Base-by-base conservation (phyloP, 1,284 basidiomycete species). In the Malassezia dermatis region DNA sequence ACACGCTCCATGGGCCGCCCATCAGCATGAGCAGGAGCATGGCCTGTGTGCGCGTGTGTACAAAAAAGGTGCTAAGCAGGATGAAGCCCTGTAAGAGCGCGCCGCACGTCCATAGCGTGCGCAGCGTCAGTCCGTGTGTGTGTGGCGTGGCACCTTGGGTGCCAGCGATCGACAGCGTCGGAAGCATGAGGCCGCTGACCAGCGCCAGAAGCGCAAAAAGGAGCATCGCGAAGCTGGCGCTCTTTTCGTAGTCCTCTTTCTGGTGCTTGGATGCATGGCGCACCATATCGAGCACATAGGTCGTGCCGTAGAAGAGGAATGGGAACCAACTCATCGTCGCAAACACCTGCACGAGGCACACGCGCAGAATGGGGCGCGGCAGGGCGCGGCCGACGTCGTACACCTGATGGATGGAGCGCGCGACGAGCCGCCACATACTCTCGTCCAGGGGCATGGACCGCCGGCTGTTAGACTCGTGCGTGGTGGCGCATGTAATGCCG, bases 231-330 rank as follows among this genome's bases (percentile, higher is more conserved):
- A 69, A 62, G 28, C 67, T 69, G 8, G 69, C 71, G 2, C 55
- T 42, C 44, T 72, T 58, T 0, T 64, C 65, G 40, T 65, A 65
- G 19, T 55, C 28, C 31, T 69, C 68, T 30, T 55, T 43, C 31
- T 81, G 77, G 44, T 82, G 80, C 46, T 88, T 80, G 19, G 83
- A 81, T 39, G 80, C 77, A 28, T 84, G 73, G 68, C 90, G 87
- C 1, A 91, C 88, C 23, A 93, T 80, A 76, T 93, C 88, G 6
- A 87, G 85, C 56, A 94, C 81, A 69, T 90, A 95, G 1, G 88
- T 90, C 1, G 90, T 94, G 15, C 85, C 84, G 59, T 48, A 64
- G 51, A 65, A 69, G 15, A 66, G 56, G 24, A 61, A 61, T 13
- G 66, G 66, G 48, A 70, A 69, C 55, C 88, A 90, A 66, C 86